Percentiles rank a stretch among this genome's conserved stretches.
phyloP scores from a whole-genome alignment of 768 basidiomycete genomes.

The Hypholoma sublateritium region DNA sequence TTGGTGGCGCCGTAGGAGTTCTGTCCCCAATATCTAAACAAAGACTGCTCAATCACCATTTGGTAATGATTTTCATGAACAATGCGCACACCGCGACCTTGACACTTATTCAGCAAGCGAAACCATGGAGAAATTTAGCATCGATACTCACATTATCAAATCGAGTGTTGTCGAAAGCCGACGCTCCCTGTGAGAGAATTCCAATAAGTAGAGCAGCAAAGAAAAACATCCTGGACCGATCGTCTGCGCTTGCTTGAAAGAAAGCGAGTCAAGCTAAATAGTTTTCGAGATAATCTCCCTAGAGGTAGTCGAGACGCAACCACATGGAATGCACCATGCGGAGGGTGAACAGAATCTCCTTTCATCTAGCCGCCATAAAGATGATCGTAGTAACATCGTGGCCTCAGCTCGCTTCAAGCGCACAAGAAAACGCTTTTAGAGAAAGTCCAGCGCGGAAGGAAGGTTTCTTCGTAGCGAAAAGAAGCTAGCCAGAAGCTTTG shows the following conservation, averaged over 20 bases:
- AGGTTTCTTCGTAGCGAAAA: background rate
- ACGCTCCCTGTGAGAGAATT: constrained; percentile 10
- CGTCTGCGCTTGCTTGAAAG: background rate
- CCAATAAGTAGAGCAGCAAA: constrained; percentile 5
- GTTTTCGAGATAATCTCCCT: constrained; percentile 7
- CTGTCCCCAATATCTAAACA: constrained; percentile 68
- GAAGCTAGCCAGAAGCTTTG: background rate
- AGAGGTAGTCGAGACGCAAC: constrained; percentile 1
- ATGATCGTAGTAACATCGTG: constrained; percentile 12
- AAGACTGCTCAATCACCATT: background rate
- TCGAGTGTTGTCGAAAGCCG: constrained; percentile 54
- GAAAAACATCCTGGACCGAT: constrained; percentile 11
- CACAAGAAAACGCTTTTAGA: constrained; percentile 16
- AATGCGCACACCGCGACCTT: constrained; percentile 56
- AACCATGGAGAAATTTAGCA: background rate
- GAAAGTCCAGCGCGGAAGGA: background rate
- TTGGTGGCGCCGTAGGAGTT: constrained; percentile 68
- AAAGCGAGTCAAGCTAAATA: constrained; percentile 14
- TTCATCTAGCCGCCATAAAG: constrained; percentile 11
- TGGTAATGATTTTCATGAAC: background rate
- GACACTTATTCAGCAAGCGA: background rate
- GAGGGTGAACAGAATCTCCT: constrained; percentile 11
- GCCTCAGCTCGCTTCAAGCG: constrained; percentile 11
- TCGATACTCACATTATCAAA: constrained; percentile 59
- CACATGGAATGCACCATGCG: constrained; percentile 13